These are phyloP conservation scores for Nemania sp. DNA, from an alignment of 2,329 filamentous ascomycete species.

Conservation along the genomic window DNA sequence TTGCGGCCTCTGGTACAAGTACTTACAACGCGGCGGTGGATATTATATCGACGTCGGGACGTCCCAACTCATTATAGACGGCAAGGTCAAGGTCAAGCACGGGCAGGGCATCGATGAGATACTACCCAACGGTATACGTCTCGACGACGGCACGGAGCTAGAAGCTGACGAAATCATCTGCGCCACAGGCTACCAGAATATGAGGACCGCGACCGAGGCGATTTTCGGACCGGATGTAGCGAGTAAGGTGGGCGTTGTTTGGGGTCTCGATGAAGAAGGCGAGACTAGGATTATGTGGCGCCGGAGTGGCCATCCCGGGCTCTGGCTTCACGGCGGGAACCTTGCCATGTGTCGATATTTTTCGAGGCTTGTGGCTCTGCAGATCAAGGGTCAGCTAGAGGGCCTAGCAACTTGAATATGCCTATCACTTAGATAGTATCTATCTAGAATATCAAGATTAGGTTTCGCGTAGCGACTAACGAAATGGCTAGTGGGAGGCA, in stretches of 20 bases:
- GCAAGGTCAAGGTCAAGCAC: conserved; percentile 66
- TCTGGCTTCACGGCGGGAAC: conserved; percentile 76
- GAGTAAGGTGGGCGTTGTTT: conserved; percentile 68
- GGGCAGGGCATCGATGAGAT: conserved; percentile 63
- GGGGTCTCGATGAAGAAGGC: conserved; percentile 69
- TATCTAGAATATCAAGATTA: neutral
- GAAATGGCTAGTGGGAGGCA: too few relatives aligned
- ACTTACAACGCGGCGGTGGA: conserved; percentile 70
- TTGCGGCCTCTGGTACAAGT: conserved; percentile 68
- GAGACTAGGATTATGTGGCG: conserved; percentile 71
- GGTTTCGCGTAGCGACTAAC: too few relatives aligned
- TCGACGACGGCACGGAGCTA: conserved; percentile 63
- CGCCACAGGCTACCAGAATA: conserved; percentile 72
- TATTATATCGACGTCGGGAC: conserved; percentile 71
- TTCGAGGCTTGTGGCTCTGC: conserved; percentile 65
- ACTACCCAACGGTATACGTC: conserved; percentile 53
- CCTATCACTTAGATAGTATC: neutral
- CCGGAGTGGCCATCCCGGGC: conserved; percentile 69
- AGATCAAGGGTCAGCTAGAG: conserved; percentile 61
- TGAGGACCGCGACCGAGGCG: conserved; percentile 70
- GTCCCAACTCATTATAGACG: conserved; percentile 65
- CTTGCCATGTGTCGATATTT: conserved; percentile 71
- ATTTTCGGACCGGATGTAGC: conserved; percentile 73
- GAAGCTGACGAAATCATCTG: conserved; percentile 69
- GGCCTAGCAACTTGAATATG: conserved; percentile 39